Base-by-base conservation (phyloP, 1,139 yeast species). In the Tardiomyces digboiensis region DNA sequence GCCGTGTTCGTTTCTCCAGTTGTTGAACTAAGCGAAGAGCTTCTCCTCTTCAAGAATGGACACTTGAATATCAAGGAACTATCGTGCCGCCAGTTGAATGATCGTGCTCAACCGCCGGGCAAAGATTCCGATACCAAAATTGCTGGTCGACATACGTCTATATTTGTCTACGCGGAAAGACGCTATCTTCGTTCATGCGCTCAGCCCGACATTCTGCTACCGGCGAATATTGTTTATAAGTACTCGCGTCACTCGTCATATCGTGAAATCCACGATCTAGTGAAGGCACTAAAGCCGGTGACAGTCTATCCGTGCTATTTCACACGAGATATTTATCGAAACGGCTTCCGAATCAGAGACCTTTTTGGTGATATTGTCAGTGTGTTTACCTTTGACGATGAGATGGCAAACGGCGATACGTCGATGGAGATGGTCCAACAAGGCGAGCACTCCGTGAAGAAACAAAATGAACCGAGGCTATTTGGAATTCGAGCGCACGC, bases 1-100 rank as follows among this genome's bases (percentile, higher is more conserved):
- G 45, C 52, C 0, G 61, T 56, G 7, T 60, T 61, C 42, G 53
- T 54, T 16, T 65, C 66, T 26, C 76, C 73, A 38, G 64, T 72
- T 36, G 67, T 71, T 33, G 39, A 44, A n/a, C 44, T 40, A 13
- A 29, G 16, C 3, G 8, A 40, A n/a, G 33, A 26, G 33, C 16
- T 13, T 40, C 61, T 58, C 44, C 54, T 65, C 1, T 66, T 65
- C 16, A 41, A 45, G 8, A 50, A 47, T 40, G 36, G 29, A 5
- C 33, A n/a, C 8, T 13, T 26, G 12, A 16, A 26, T 8, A 16
- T 16, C 16, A 26, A 16, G 10, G 3, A 26, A 5, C 14, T 26
- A 13, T 26, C 33, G 33, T 26, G 33, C 33, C 33, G 33, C 14
- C 33, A 26, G 33, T 16, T 26, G 16, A 26, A 26, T 16, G 33